Evolutionary conservation across 2,329 filamentous ascomycete genomes (phyloP), one percentile per base, ranked within the genome.

Genomic region (Verticillium nonalfalfae): DNA sequence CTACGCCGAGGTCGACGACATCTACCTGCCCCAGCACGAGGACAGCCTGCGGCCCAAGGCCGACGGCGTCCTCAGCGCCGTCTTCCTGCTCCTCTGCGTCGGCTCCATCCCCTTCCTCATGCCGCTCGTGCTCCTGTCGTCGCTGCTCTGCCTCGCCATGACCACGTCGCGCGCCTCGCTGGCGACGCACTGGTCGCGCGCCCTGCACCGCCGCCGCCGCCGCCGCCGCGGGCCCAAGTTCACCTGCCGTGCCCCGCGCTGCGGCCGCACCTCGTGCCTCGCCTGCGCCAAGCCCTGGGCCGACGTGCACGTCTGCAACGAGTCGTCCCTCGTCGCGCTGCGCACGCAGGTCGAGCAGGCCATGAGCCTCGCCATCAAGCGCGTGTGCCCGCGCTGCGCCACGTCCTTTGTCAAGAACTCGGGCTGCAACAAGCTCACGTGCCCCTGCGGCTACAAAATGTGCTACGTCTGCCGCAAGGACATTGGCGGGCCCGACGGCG

Each of bases 401-500:
- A 91, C 93, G 10, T 91, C 89, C 15, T 98, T 98, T 73, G 91
- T 99, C 76, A 98, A 98, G 74, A 89, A 87, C 7, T 88, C 89
- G 33, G 95, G 95, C 69, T 99, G 95, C 83, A 99, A 99, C 80
- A 98, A 98, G 77, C 83, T 99, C 50, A 94, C 92, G 6, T 98
- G 95, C 72, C 88, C 93, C 15, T 99, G 95, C 75, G 95, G 95
- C 9, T 98, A 98, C 76, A 90, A 90, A 68, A 98, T 98, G 94
- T 99, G 95, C 74, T 99, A 99, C 71, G 86, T 98, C 56, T 99
- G 95, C 74, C 90, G 95, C 50, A 89, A 89, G 67, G 88, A 91
- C 69, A 85, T 89, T 56, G 78, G 81, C 61, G 79, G 84, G 58
- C 64, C 67, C 39, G 75, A 68, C 14, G 71, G 69, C 13, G 66